A percentile compares a stretch with the other conserved stretches of the same genome.
phyloP scores from a whole-genome alignment of 148 eudicot genomes.

The Rhododendron griersonianum region DNA sequence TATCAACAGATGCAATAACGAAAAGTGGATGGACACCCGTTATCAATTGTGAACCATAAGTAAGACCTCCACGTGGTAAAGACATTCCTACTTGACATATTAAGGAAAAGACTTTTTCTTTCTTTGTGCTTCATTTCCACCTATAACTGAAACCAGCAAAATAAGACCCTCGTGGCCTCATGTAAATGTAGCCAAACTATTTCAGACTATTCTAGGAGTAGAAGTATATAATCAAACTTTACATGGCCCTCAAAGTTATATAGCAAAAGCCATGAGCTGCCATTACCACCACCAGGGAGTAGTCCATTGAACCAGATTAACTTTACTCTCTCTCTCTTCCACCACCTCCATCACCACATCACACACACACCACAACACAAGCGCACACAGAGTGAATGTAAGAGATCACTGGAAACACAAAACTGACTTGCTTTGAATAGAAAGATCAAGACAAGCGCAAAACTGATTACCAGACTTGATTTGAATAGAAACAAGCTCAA shows the following conservation, averaged over 20 bases:
- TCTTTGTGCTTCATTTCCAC: background rate
- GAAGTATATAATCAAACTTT: background rate
- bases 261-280: background rate
- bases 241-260: background rate
- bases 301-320: background rate
- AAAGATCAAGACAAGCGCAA: background rate
- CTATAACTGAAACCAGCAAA: background rate
- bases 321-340: background rate
- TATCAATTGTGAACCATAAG: background rate
- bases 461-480: background rate
- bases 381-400: background rate
- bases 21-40: background rate
- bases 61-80: background rate
- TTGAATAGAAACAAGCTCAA: background rate
- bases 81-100: background rate
- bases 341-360: background rate
- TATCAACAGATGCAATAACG: background rate
- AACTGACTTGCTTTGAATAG: background rate
- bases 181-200: background rate
- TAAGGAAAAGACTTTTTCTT: background rate
- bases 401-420: background rate
- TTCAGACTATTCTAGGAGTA: no score
- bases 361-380: background rate
- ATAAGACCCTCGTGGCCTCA: background rate
- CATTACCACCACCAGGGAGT: background rate